These are phyloP conservation scores for Wallacemonas sp. DNA, from an alignment of 208 protist species.

Conservation along the genomic window DNA sequence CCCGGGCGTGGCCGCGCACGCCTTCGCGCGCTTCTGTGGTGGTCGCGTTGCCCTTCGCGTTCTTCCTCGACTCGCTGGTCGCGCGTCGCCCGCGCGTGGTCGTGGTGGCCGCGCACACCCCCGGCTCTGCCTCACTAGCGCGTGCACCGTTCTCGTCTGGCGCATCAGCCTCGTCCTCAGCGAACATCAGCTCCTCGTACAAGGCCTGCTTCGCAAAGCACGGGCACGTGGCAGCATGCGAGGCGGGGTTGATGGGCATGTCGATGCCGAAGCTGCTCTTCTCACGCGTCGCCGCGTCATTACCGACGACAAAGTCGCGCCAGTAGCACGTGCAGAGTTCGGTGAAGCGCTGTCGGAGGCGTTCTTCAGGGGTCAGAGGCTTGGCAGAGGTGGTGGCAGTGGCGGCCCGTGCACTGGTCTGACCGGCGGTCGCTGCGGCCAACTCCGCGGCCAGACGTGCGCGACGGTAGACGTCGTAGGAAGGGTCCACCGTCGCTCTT, in stretches of 20 bases:
- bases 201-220: constrained; percentile 37
- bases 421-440: background rate
- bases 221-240: constrained; percentile 63
- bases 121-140: too few species aligned
- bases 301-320: constrained; percentile 25
- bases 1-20: constrained; percentile 12
- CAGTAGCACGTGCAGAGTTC: constrained; percentile 48
- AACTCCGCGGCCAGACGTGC: background rate
- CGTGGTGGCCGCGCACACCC: too few species aligned
- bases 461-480: constrained; percentile 11
- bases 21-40: background rate
- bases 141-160: too few species aligned
- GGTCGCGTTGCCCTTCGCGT: background rate
- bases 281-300: constrained; percentile 9
- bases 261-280: constrained; percentile 31
- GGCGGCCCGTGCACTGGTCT: background rate
- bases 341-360: constrained; percentile 29
- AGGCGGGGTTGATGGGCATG: constrained; percentile 68
- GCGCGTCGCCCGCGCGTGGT: too few species aligned
- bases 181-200: constrained; percentile 27
- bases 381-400: background rate
- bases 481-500: too few species aligned
- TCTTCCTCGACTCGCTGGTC: too few species aligned
- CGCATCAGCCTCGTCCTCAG: background rate
- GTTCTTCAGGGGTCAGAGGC: constrained; percentile 8